Conservation (phyloP, 495 filamentous ascomycete species). For the Sabuloglossum arenarium region DNA sequence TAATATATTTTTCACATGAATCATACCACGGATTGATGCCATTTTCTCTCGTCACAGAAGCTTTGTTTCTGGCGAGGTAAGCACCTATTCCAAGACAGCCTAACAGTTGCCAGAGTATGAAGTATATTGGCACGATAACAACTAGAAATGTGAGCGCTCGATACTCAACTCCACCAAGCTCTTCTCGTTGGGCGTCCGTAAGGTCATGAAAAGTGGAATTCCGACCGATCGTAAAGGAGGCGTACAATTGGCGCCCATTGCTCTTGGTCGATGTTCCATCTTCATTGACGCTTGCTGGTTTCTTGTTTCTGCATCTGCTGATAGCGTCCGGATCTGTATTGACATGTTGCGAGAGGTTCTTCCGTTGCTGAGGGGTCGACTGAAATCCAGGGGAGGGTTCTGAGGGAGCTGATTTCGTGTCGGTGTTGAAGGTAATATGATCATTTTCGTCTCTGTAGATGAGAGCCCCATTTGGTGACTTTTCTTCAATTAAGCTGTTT, state of each 20-base stretch:
- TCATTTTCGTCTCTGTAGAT: background rate
- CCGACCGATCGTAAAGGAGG: constrained; percentile 25
- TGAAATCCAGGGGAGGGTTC: background rate
- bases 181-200: constrained; percentile 42
- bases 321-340: background rate
- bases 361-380: background rate
- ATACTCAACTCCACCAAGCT: constrained; percentile 64
- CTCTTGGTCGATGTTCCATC: constrained; percentile 15
- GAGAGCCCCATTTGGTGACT: background rate
- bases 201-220: constrained; percentile 59
- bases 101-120: constrained; percentile 45
- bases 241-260: constrained; percentile 1
- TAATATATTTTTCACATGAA: background rate
- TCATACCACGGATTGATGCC: constrained; percentile 40
- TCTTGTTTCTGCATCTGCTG: background rate
- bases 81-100: constrained; percentile 51
- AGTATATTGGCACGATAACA: constrained; percentile 54
- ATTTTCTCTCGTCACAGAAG: constrained; percentile 37
- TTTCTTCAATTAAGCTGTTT: background rate
- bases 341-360: background rate
- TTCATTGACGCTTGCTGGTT: background rate
- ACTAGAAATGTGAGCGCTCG: constrained; percentile 51
- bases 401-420: background rate
- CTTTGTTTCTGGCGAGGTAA: constrained; percentile 41
- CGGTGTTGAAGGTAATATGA: background rate